These are phyloP conservation scores for Echria macrotheca DNA, from an alignment of 495 filamentous ascomycete species.

Conservation along the genomic window DNA sequence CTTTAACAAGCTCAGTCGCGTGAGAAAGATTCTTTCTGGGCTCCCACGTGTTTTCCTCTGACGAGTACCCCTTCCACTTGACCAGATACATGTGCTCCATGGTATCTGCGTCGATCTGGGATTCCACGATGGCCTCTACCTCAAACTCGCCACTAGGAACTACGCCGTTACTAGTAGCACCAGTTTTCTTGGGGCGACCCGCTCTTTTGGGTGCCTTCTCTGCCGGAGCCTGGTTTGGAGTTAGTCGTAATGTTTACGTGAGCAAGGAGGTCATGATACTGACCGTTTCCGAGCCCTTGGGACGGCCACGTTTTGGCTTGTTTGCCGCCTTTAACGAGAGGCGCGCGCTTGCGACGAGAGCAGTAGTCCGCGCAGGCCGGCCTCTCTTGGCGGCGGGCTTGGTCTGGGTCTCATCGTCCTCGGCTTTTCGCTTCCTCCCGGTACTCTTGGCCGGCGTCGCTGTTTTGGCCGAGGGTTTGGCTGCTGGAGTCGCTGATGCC, in stretches of 20 bases:
- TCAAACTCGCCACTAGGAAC: conserved; percentile 26
- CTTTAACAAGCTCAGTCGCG: conserved; percentile 21
- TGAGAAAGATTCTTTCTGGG: conserved; percentile 29
- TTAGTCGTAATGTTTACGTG: too few relatives aligned
- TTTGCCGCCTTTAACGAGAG: conserved; percentile 24
- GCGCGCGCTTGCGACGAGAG: conserved; percentile 18
- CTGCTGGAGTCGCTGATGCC: conserved; percentile 10
- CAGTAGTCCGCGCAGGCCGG: conserved; percentile 18
- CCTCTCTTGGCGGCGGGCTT: conserved; percentile 17
- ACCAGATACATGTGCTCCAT: conserved; percentile 32
- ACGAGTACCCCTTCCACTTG: conserved; percentile 38
- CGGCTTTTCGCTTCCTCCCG: not conserved
- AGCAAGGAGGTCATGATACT: too few relatives aligned
- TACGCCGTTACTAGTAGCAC: conserved; percentile 9
- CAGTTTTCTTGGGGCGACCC: conserved; percentile 17
- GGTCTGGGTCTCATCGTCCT: not conserved
- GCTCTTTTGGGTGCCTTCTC: conserved; percentile 4
- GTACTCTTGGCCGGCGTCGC: conserved; percentile 5
- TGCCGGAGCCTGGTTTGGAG: too few relatives aligned
- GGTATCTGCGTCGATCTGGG: conserved; percentile 26
- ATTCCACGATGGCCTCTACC: conserved; percentile 34
- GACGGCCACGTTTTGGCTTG: conserved; percentile 16
- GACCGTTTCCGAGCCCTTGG: conserved; percentile 10
- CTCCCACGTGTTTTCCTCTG: conserved; percentile 39
- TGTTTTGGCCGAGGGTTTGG: conserved; percentile 24